Conservation (phyloP, 2,329 filamentous ascomycete species). For the Calonectria naviculata region DNA sequence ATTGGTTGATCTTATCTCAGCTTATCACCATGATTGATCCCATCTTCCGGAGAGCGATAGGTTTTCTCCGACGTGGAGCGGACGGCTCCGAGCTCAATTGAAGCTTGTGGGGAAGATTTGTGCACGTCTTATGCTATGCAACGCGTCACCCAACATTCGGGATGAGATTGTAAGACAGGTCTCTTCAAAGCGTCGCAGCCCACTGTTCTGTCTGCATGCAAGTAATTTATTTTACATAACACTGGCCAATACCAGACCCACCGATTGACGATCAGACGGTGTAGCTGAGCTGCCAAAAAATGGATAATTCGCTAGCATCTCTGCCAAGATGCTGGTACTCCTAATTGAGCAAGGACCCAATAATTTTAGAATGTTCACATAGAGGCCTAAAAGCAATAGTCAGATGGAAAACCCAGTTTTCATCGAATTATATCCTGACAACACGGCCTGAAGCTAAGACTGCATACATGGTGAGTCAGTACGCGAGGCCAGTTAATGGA, state of each 20-base stretch:
- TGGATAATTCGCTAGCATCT: not conserved
- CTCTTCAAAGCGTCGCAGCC: not conserved
- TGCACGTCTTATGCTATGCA: not conserved
- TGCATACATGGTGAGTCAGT: not conserved
- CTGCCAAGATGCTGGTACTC: not conserved
- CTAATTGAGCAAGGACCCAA: not conserved
- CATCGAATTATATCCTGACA: not conserved
- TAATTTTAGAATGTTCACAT: not conserved
- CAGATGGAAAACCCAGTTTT: not conserved
- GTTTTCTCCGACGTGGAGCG: slow-evolving; percentile 8
- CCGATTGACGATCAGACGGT: not conserved
- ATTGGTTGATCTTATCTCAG: not conserved
- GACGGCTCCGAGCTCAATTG: slow-evolving; percentile 5
- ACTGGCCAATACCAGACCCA: not conserved
- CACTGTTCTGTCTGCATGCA: not conserved
- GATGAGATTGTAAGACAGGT: not conserved
- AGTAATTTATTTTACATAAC: not conserved
- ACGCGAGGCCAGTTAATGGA: not conserved
- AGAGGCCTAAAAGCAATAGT: not conserved
- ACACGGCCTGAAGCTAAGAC: not conserved
- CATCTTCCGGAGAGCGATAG: not conserved
- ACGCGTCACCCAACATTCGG: not conserved
- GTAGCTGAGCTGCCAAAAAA: not conserved
- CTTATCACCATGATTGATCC: not conserved
- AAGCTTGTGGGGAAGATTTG: too few species aligned